These are phyloP conservation scores for Aspergillus ruber DNA, from an alignment of 2,329 filamentous ascomycete genomes.

Conservation along the genomic window DNA sequence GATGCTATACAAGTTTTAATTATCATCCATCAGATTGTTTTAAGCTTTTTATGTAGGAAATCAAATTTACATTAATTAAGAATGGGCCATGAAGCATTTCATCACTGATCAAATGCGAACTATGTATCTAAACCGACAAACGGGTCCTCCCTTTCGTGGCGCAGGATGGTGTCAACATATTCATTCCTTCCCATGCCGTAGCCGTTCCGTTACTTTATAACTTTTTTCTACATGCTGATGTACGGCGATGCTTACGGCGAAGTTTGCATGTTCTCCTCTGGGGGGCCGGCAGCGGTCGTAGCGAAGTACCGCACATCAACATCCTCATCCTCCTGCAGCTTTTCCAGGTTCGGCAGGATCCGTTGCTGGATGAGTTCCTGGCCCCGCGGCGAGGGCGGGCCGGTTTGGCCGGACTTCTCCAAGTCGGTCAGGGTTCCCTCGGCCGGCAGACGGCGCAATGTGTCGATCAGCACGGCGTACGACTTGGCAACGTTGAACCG, in stretches of 20 bases:
- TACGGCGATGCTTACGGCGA: constrained; percentile 32
- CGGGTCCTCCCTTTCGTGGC: constrained; percentile 10
- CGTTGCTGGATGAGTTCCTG: constrained; percentile 77
- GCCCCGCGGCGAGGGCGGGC: constrained; percentile 60
- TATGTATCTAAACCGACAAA: constrained; percentile 33
- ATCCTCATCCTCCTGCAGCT: constrained; percentile 94
- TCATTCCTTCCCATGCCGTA: constrained; percentile 13
- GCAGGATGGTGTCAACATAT: constrained; percentile 9
- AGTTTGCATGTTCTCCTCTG: constrained; percentile 51
- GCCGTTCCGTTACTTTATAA: constrained; percentile 4
- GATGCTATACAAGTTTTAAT: neutral
- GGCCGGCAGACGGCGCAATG: constrained; percentile 84
- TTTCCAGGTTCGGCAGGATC: constrained; percentile 83
- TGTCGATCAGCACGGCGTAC: constrained; percentile 80
- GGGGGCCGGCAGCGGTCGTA: constrained; percentile 67
- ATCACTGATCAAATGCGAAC: constrained; percentile 28
- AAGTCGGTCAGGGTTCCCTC: constrained; percentile 78
- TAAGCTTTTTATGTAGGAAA: neutral
- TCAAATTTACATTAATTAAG: constrained; percentile 17
- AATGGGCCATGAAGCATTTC: constrained; percentile 29
- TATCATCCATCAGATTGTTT: too few relatives aligned
- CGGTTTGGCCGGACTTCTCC: constrained; percentile 64
- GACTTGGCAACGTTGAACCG: constrained; percentile 99
- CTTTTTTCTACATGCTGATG: constrained; percentile 8
- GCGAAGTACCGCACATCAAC: constrained; percentile 98